These are phyloP conservation scores for Incumbomyces lentus DNA, from an alignment of 2,329 filamentous ascomycete species.

Conservation along the genomic window DNA sequence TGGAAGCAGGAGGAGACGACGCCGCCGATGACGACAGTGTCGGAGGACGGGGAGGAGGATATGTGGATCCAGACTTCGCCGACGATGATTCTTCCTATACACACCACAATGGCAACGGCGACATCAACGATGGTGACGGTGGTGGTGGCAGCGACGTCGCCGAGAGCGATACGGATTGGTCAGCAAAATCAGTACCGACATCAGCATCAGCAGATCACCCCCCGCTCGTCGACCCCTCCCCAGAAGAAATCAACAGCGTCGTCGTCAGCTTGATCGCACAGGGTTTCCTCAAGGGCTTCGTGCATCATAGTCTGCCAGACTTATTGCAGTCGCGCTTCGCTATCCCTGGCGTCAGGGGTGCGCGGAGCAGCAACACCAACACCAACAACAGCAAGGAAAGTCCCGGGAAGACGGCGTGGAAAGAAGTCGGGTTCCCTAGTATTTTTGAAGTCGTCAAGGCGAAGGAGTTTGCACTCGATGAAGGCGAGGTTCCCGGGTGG, in stretches of 20 bases:
- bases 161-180: background rate
- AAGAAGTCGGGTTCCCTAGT: constrained; percentile 50
- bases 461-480: constrained; percentile 51
- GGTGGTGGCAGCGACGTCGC: constrained; percentile 28
- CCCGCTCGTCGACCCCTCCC: constrained; percentile 25
- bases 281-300: constrained; percentile 71
- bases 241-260: constrained; percentile 64
- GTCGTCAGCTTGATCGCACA: constrained; percentile 69
- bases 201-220: constrained; percentile 25
- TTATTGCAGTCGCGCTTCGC: constrained; percentile 55
- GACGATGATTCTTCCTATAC: background rate
- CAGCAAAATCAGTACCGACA: no score
- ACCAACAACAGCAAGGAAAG: constrained; percentile 11
- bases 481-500: constrained; percentile 65
- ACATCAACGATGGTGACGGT: constrained; percentile 22
- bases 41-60: constrained; percentile 7
- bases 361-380: constrained; percentile 38
- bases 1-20: background rate
- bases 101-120: background rate
- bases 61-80: constrained; percentile 13
- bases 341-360: constrained; percentile 56
- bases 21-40: no score
- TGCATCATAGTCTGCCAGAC: constrained; percentile 56
- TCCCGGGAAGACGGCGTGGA: background rate
- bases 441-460: constrained; percentile 59